Evolutionary conservation across 2,329 filamentous ascomycete genomes (phyloP).

Genomic region (Diaporthe vaccinii): DNA sequence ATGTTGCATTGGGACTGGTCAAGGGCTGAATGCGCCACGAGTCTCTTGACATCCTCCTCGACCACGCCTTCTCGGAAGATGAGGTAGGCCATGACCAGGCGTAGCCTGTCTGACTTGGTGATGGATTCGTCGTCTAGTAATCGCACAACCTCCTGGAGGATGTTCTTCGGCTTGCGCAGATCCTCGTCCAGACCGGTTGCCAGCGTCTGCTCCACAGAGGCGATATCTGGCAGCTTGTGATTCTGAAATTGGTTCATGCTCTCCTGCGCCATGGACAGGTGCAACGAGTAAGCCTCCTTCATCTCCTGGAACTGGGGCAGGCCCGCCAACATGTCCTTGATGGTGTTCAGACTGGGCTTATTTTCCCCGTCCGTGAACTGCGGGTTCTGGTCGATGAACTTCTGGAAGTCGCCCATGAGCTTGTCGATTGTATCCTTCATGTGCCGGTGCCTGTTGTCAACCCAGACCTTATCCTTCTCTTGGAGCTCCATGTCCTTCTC

Average conservation of each 20-base stretch:
- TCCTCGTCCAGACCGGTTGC: conserved; percentile 95
- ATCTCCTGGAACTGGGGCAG: conserved; percentile 95
- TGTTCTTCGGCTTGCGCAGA: conserved; percentile 88
- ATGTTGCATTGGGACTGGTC: conserved; percentile 78
- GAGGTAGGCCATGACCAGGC: conserved; percentile 87
- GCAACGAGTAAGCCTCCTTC: conserved; percentile 94
- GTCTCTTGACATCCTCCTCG: conserved; percentile 83
- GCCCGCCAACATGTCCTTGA: conserved; percentile 97
- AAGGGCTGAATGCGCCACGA: conserved; percentile 86
- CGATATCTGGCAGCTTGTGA: conserved; percentile 87
- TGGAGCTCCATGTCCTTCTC: conserved; percentile 92
- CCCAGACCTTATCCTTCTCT: conserved; percentile 95
- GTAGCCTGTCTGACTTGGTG: conserved; percentile 79
- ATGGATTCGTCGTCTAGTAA: conserved; percentile 89
- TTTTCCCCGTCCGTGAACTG: conserved; percentile 83
- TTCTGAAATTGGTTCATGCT: conserved; percentile 94
- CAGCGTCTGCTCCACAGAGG: conserved; percentile 89
- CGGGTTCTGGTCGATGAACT: conserved; percentile 90
- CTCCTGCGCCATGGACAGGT: conserved; percentile 96
- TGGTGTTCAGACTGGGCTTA: conserved; percentile 85
- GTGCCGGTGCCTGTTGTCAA: conserved; percentile 92
- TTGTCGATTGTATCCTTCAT: conserved; percentile 99
- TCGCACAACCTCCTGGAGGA: conserved; percentile 86
- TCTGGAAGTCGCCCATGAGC: conserved; percentile 91
- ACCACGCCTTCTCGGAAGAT: conserved; percentile 90